Conservation (phyloP, 2,329 filamentous ascomycete species). For the Grosmannia huntii region DNA sequence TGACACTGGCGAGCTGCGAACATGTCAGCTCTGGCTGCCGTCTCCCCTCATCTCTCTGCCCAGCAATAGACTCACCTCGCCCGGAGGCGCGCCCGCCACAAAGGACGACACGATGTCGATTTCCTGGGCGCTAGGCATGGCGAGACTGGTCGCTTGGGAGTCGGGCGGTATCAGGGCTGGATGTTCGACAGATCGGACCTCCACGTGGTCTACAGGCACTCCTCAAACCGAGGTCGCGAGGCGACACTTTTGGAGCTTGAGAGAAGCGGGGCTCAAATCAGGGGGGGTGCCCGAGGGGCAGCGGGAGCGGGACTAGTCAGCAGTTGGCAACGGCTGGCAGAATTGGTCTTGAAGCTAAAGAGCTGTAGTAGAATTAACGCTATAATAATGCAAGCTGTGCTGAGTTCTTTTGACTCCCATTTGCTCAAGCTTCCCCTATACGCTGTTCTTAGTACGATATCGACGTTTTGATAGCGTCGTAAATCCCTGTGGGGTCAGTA, state of each 20-base stretch:
- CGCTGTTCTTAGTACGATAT: constrained; percentile 41
- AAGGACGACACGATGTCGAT: constrained; percentile 65
- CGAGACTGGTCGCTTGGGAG: neutral
- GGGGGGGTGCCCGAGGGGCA: neutral
- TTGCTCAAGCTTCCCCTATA: neutral
- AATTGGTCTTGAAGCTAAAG: neutral
- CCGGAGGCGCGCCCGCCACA: constrained; percentile 85
- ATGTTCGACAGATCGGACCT: no score
- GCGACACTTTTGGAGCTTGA: neutral
- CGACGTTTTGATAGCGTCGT: constrained; percentile 55
- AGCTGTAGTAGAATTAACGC: neutral
- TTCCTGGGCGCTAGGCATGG: constrained; percentile 23
- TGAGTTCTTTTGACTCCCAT: neutral
- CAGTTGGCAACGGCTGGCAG: neutral
- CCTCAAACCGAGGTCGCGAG: neutral
- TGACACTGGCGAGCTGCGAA: constrained; percentile 9
- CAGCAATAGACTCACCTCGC: constrained; percentile 56
- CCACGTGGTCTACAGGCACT: neutral
- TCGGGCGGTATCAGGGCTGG: no score
- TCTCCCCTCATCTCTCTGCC: neutral
- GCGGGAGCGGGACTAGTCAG: neutral
- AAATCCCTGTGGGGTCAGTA: constrained; percentile 40
- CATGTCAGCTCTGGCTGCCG: no score
- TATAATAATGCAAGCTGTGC: neutral
- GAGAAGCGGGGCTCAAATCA: constrained; percentile 1